A percentile compares a stretch with the other conserved stretches of the same genome.
Conservation (phyloP, 2,329 filamentous ascomycete genomes). For the Clonostachys rosea region DNA sequence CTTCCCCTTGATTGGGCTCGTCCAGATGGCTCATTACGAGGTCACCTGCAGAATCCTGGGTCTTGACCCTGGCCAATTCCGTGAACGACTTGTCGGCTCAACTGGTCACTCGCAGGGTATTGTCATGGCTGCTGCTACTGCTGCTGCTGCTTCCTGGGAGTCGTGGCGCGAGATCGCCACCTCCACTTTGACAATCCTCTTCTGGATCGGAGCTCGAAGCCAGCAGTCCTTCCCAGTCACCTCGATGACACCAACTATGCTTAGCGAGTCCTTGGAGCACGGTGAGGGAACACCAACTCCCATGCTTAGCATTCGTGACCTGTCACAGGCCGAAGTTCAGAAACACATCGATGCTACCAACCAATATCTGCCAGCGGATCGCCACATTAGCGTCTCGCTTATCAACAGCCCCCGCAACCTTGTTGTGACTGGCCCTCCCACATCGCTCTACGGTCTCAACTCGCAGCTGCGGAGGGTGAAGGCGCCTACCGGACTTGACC, state of each 20-base stretch:
- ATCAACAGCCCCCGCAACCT: slow-evolving; percentile 97
- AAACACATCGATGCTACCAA: slow-evolving; percentile 97
- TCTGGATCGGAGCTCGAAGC: slow-evolving; percentile 97
- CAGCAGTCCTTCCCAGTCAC: slow-evolving; percentile 97
- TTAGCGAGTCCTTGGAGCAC: slow-evolving; percentile 90
- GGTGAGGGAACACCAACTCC: slow-evolving; percentile 95
- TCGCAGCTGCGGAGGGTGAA: slow-evolving; percentile 94
- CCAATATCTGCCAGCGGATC: slow-evolving; percentile 86
- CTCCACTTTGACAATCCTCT: slow-evolving; percentile 84
- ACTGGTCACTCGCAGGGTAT: slow-evolving; percentile 97
- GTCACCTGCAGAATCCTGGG: slow-evolving; percentile 91
- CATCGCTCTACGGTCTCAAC: slow-evolving; percentile 94
- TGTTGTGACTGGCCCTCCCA: slow-evolving; percentile 92
- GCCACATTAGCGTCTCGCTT: slow-evolving; percentile 91
- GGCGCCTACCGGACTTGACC: slow-evolving; percentile 93
- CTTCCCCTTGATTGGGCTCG: slow-evolving; percentile 90
- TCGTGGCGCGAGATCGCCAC: slow-evolving; percentile 77
- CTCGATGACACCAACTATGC: slow-evolving; percentile 82
- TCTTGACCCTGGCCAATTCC: slow-evolving; percentile 81
- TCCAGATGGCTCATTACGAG: slow-evolving; percentile 92
- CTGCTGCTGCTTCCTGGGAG: slow-evolving; percentile 89
- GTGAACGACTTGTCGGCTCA: slow-evolving; percentile 78
- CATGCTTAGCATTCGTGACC: slow-evolving; percentile 95
- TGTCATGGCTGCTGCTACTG: slow-evolving; percentile 86
- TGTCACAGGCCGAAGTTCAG: slow-evolving; percentile 83